Evolutionary conservation across 495 filamentous ascomycete species (phyloP), one percentile per base, ranked within the genome.

Genomic region (Aspergillus bertholletiae): DNA sequence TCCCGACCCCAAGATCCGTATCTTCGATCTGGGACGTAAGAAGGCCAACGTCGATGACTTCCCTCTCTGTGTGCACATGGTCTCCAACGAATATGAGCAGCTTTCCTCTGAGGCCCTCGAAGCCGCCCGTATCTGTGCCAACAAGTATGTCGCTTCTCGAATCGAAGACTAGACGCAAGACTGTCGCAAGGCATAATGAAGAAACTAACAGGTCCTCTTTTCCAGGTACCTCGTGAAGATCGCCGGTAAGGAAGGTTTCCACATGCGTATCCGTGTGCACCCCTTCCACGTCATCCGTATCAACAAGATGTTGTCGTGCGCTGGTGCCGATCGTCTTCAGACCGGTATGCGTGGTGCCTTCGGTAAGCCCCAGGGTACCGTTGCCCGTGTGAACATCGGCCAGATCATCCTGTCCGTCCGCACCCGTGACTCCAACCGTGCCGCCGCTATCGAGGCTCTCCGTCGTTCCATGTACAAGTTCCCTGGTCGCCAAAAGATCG

Each of bases 221-320:
- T 28, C 11, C 49, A 88, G 84, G 73, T 91, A 97, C 83, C 84
- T 98, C 65, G 91, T 96, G 80, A 97, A 97, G 85, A 78, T 82
- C 66, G 87, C 88, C 73, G 94, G 94, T 79, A 98, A 98, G 86
- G 94, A 98, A 88, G 84, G 86, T 78, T 98, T 98, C 91, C 94
- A 98, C 78, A 80, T 98, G 67, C 92, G 94, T 66, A 88, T 98
- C 74, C 93, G 94, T 74, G 93, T 90, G 67, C 94, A 97, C 84
- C 94, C 94, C 58, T 96, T 89, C 91, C 94, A 98, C 81, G 93
- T 97, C 78, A 84, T 97, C 82, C 94, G 94, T 77, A 98, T 98
- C 90, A 98, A 98, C 89, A 98, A 98, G 85, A 97, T 98, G 94
- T 89, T 98, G 88, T 97, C 93, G 60, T 97, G 94, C 75, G 94